Evolutionary conservation across 345 rosid genomes (phyloP).

Genomic region (Aquilaria sinensis): DNA sequence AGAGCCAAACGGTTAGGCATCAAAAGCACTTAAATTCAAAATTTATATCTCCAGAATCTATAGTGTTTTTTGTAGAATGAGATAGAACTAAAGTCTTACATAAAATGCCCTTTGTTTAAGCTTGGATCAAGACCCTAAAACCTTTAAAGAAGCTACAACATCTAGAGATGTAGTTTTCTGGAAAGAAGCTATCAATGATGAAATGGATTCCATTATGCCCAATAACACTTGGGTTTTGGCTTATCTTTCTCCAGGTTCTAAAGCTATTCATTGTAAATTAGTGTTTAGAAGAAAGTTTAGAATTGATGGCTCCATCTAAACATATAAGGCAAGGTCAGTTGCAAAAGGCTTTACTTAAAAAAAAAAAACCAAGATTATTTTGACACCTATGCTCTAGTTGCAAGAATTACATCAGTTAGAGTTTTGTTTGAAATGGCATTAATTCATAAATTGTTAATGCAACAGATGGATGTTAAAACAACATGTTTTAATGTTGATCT

Average conservation of each 20-base stretch:
- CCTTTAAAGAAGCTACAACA: neutral
- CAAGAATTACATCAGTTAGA: no score
- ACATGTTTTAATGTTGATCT: no score
- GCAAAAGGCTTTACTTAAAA: no score
- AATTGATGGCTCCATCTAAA: no score
- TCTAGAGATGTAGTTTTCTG: neutral
- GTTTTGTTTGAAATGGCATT: no score
- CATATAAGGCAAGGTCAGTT: no score
- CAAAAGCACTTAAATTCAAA: neutral
- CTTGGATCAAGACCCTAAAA: constrained; percentile 4
- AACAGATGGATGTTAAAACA: no score
- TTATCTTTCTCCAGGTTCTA: neutral
- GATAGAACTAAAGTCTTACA: neutral
- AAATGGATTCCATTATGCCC: constrained; percentile 5
- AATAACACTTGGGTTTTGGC: constrained; percentile 2
- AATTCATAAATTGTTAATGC: no score
- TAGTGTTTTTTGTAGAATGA: neutral
- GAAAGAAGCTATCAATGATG: neutral
- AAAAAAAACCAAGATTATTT: no score
- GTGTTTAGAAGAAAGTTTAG: no score
- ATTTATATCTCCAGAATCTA: neutral
- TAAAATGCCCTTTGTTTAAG: neutral
- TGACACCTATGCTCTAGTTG: no score
- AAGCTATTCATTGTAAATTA: no score
- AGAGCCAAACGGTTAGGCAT: neutral